Evolutionary conservation across 495 filamentous ascomycete genomes (phyloP).

Genomic region (Aspergillus taichungensis): DNA sequence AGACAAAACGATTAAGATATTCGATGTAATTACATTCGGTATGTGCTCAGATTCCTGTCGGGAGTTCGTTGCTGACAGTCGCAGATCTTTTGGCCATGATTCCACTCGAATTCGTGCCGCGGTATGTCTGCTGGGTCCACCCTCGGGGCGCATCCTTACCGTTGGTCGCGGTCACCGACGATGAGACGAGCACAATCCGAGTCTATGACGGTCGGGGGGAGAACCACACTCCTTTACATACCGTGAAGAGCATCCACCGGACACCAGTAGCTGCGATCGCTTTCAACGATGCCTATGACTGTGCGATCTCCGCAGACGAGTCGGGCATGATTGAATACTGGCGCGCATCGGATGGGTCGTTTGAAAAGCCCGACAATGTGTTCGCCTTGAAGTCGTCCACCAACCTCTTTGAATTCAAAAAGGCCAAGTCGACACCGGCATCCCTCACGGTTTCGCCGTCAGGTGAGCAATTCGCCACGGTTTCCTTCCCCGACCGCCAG

Average conservation of each 20-base stretch:
- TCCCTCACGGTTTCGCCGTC: conserved; percentile 83
- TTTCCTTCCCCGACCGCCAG: conserved; percentile 89
- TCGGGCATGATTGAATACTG: conserved; percentile 97
- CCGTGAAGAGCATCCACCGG: conserved; percentile 64
- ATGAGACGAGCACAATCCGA: conserved; percentile 57
- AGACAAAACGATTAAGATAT: conserved; percentile 89
- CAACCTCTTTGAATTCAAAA: conserved; percentile 94
- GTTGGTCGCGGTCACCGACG: conserved; percentile 81
- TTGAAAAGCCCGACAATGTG: conserved; percentile 86
- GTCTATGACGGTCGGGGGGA: conserved; percentile 90
- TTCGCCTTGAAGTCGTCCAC: conserved; percentile 89
- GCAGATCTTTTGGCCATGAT: conserved; percentile 75
- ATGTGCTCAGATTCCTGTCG: conserved; percentile 4
- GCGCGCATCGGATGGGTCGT: conserved; percentile 60
- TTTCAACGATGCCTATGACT: conserved; percentile 83
- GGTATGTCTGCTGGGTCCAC: conserved; percentile 89
- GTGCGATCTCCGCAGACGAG: conserved; percentile 81
- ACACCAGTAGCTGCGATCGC: conserved; percentile 72
- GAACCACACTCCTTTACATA: conserved; percentile 62
- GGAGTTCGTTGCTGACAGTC: neutral
- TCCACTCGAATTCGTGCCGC: conserved; percentile 61
- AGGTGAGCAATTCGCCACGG: conserved; percentile 74
- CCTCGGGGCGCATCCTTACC: conserved; percentile 78
- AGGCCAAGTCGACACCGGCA: conserved; percentile 75
- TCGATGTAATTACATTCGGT: conserved; percentile 91